Conservation (phyloP, 805 yeast genomes). For the Yamadazyma insecticola region DNA sequence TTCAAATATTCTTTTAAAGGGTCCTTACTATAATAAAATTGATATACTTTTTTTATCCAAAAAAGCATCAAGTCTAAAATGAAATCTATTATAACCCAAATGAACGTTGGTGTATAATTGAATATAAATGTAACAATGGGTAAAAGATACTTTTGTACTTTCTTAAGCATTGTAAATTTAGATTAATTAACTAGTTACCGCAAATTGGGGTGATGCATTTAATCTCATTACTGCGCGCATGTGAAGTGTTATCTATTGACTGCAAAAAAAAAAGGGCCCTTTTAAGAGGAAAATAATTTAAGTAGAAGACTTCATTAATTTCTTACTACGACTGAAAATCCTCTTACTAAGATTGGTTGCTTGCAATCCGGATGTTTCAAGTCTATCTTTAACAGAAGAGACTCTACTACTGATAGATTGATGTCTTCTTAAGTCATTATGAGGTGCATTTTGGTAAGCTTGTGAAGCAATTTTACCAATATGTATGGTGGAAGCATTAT, state of each 20-base stretch:
- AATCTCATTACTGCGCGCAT: slow-evolving; percentile 1
- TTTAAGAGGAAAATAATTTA: not conserved
- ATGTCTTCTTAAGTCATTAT: slow-evolving; percentile 48
- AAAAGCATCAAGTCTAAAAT: slow-evolving; percentile 41
- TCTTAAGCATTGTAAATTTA: slow-evolving; percentile 4
- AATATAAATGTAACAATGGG: slow-evolving; percentile 24
- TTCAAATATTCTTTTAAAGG: slow-evolving; percentile 46
- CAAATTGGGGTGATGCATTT: slow-evolving; percentile 1
- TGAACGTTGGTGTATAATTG: slow-evolving; percentile 33
- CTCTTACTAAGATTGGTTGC: slow-evolving; percentile 56
- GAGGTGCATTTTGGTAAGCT: slow-evolving; percentile 63
- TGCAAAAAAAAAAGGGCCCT: not conserved
- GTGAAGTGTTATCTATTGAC: not conserved
- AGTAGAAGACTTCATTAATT: slow-evolving; percentile 27
- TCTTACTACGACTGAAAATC: slow-evolving; percentile 53
- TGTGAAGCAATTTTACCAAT: slow-evolving; percentile 55
- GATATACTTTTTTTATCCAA: slow-evolving; percentile 39
- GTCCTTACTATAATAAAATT: slow-evolving; percentile 33
- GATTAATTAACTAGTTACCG: no score
- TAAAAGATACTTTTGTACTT: slow-evolving; percentile 9
- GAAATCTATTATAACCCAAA: slow-evolving; percentile 42
- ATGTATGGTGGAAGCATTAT: slow-evolving; percentile 30
- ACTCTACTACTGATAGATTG: slow-evolving; percentile 44
- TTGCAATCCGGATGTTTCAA: slow-evolving; percentile 39
- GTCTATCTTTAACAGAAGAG: slow-evolving; percentile 47